Conservation (phyloP, 2,329 filamentous ascomycete species). For the Penicillium sp. region DNA sequence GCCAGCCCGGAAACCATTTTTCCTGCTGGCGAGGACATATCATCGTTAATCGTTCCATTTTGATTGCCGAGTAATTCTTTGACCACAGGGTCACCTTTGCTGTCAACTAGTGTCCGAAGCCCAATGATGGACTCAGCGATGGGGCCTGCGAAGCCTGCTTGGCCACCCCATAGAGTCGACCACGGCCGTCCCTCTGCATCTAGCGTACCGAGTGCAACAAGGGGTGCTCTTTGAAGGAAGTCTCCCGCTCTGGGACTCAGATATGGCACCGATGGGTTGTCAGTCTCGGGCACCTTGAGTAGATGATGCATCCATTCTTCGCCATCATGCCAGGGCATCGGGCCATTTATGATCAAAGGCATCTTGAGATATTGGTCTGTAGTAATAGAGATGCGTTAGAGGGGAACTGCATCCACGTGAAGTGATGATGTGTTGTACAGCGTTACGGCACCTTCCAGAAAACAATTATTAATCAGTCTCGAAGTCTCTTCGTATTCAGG, state of each 20-base stretch:
- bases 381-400: background rate
- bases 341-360: background rate
- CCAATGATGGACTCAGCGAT: conserved; percentile 65
- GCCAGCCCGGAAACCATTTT: conserved; percentile 62
- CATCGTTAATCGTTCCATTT: conserved; percentile 44
- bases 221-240: conserved; percentile 62
- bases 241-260: conserved; percentile 14
- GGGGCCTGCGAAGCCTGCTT: conserved; percentile 64
- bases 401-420: background rate
- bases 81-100: conserved; percentile 68
- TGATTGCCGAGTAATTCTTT: conserved; percentile 24
- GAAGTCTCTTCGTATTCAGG: background rate
- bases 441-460: background rate
- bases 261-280: background rate
- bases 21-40: conserved; percentile 45
- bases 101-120: conserved; percentile 62
- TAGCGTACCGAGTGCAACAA: conserved; percentile 72
- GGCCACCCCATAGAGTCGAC: conserved; percentile 77
- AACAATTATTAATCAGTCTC: background rate
- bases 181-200: conserved; percentile 68
- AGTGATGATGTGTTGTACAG: background rate
- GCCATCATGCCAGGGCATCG: background rate
- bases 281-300: background rate
- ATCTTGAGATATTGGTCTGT: background rate
- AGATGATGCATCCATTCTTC: background rate